Base-by-base conservation (phyloP, 768 basidiomycete genomes). In the Kwoniella bestiolae region DNA sequence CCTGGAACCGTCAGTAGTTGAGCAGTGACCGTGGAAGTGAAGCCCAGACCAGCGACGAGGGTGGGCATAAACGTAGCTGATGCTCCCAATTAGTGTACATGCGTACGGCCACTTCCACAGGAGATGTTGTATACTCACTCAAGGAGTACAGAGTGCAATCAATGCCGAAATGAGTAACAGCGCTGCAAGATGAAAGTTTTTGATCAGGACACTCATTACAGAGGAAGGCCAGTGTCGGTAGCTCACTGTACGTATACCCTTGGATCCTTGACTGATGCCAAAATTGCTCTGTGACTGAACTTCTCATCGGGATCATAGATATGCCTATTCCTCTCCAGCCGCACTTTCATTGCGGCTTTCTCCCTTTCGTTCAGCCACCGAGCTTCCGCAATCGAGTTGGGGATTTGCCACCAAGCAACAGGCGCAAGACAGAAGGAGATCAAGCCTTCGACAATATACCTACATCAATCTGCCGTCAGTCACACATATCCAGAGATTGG, bases 1-100 rank as follows among this genome's bases (percentile, higher is more conserved):
- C 56, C 70, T 53, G 68, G 70, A 29, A 71, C 70, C 38, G 75
- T 76, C 60, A 75, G 63, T 5, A 76, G 61, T 34, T 76, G 69
- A 14, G 74, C 69, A 25, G 63, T 57, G 34, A 73, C 65, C 23
- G 60, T 73, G 47, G 50, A 51, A 28, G 35, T 51, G 58, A 51
- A 71, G 4, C 74, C 74, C 45, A 73, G 56, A 21, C 66, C 74
- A 25, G 53, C 62, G 63, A 74, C 69, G 66, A 75, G 68, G 21
- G 61, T 57, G 2, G 70, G 73, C 68, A 63, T 65, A 45, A 58
- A 65, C 21, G 63, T 65, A 45, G 55, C 50, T 51, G 50, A 47
- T 21, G 25, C 46, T 25, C 23, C 21, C 25, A 21, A 25, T 47
- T 25, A 47, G 46, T 25, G 46, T 25, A 47, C 46, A 23, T 21